phyloP scores from a whole-genome alignment of 805 yeast genomes.

The Suhomyces prunicola region DNA sequence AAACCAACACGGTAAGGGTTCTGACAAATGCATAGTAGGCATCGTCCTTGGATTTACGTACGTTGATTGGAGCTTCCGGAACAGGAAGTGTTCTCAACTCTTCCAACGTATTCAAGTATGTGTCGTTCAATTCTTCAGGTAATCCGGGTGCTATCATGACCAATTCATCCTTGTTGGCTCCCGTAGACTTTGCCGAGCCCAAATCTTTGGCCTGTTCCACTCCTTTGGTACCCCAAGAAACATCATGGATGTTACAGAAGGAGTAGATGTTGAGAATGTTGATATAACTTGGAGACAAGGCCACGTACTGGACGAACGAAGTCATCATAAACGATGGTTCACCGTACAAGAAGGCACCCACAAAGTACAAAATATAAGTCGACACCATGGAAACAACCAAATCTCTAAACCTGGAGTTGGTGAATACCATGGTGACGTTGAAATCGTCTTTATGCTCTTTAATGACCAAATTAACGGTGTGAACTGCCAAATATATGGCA shows the following conservation, averaged over 20 bases:
- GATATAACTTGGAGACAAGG: conserved; percentile 85
- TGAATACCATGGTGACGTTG: conserved; percentile 46
- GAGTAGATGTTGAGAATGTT: conserved; percentile 92
- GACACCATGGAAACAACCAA: conserved; percentile 81
- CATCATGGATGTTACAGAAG: conserved; percentile 92
- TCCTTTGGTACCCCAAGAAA: conserved; percentile 97
- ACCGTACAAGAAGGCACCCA: conserved; percentile 75
- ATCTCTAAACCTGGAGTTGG: conserved; percentile 76
- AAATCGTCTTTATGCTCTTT: conserved; percentile 42
- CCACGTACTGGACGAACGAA: conserved; percentile 76
- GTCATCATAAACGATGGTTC: conserved; percentile 95
- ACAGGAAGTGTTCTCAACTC: conserved; percentile 46
- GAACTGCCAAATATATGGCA: conserved; percentile 74
- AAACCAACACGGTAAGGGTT: conserved; percentile 80
- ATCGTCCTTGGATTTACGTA: conserved; percentile 43
- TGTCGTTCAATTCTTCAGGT: conserved; percentile 68
- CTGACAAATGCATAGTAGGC: conserved; percentile 89
- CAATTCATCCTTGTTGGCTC: conserved; percentile 34
- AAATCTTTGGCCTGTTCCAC: conserved; percentile 63
- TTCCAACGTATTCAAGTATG: conserved; percentile 63
- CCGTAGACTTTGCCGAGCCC: conserved; percentile 73
- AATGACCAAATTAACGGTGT: conserved; percentile 59
- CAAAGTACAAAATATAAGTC: conserved; percentile 75
- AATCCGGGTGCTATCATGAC: conserved; percentile 62
- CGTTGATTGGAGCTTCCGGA: conserved; percentile 27